phyloP scores from a whole-genome alignment of 2,329 filamentous ascomycete species.

The Aspergillus piperis region DNA sequence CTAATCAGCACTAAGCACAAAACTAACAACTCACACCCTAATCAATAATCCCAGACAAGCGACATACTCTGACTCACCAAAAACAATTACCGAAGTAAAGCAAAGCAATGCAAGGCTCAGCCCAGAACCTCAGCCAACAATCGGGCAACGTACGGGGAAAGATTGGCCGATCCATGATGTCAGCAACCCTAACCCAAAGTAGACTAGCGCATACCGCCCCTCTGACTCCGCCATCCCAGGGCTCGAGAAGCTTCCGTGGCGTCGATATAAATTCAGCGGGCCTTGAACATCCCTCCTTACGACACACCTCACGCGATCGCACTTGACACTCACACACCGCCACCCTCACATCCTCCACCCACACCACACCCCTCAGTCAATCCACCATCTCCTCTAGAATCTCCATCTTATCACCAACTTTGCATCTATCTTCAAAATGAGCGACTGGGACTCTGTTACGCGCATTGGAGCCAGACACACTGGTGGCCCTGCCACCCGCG shows the following conservation, averaged over 20 bases:
- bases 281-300: slow-evolving; percentile 26
- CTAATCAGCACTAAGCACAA: no score
- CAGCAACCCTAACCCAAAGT: slow-evolving; percentile 21
- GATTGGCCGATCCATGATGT: slow-evolving; percentile 17
- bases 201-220: slow-evolving; percentile 28
- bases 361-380: not conserved
- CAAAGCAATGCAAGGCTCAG: no score
- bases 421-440: slow-evolving; percentile 49
- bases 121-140: not conserved
- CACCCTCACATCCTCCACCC: slow-evolving; percentile 14
- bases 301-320: slow-evolving; percentile 33
- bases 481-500: slow-evolving; percentile 66
- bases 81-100: not conserved
- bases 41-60: not conserved
- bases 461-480: slow-evolving; percentile 90
- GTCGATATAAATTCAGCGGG: slow-evolving; percentile 38
- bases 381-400: slow-evolving; percentile 1
- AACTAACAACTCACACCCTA: no score
- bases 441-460: slow-evolving; percentile 85
- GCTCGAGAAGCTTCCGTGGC: slow-evolving; percentile 45
- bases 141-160: not conserved
- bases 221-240: slow-evolving; percentile 28
- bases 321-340: slow-evolving; percentile 15
- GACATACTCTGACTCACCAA: not conserved
- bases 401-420: slow-evolving; percentile 1